Evolutionary conservation across 805 yeast species (phyloP), one percentile per base, ranked within the genome.

Genomic region (Metschnikowia lochheadii): DNA sequence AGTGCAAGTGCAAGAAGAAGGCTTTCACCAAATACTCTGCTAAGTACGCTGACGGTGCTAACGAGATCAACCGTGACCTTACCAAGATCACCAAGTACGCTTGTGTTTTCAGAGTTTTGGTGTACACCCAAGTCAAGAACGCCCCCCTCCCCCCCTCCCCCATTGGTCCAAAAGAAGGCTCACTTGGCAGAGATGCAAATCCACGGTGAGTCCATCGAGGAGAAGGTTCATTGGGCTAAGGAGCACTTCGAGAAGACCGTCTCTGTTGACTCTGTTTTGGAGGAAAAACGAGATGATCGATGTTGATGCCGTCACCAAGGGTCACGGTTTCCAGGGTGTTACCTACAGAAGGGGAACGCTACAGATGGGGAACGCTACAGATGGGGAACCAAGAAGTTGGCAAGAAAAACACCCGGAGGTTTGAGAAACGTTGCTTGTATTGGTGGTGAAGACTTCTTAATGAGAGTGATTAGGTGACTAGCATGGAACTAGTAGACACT

Each of bases 391-490:
- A 94, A 91, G 91, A 91, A 87, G 85, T 84, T 94, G 68, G 98
- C 99, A 81, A 90, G 99, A 84, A 94, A 94, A 96, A 94, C 99
- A 78, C 99, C 94, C 81, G 91, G 98, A 88, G 99, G 99, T 92
- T 83, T 92, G 77, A 90, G 99, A 87, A 94, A 94, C 89, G 99
- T 94, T 81, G 99, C 99, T 75, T 94, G 99, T 89, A 94, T 94
- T 73, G 99, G 99, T 86, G 97, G n/a, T n/a, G n/a, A n/a, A n/a
- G n/a, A n/a, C n/a, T n/a, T n/a, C n/a, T n/a, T n/a, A n/a, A n/a
- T n/a, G n/a, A n/a, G n/a, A n/a, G n/a, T n/a, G n/a, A n/a, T n/a
- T n/a, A n/a, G n/a, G n/a, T n/a, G n/a, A n/a, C n/a, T n/a, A n/a
- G n/a, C n/a, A n/a, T n/a, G n/a, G n/a, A n/a, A n/a, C n/a, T n/a